phyloP scores from a whole-genome alignment of 2,329 filamentous ascomycete genomes.

The Colletotrichum cordylinicola region DNA sequence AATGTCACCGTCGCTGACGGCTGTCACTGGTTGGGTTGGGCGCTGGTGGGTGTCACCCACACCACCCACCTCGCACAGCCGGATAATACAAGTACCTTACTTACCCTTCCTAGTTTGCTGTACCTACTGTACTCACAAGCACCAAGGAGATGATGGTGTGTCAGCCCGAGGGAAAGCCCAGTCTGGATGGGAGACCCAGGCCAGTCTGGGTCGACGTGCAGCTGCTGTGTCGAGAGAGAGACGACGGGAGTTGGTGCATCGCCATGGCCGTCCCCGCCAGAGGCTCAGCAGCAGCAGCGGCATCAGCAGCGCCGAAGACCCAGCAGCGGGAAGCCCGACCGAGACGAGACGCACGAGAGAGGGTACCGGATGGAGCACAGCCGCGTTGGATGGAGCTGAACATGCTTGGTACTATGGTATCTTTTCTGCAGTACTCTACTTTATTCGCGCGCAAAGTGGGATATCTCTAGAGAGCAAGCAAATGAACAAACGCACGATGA shows the following conservation, averaged over 20 bases:
- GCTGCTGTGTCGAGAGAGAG: neutral
- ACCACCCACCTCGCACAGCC: neutral
- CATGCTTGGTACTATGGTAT: neutral
- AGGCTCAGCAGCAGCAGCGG: neutral
- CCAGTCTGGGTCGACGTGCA: slow-evolving; percentile 5
- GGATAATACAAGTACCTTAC: neutral
- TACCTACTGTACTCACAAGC: neutral
- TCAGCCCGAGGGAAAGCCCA: slow-evolving; percentile 3
- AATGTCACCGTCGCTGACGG: neutral
- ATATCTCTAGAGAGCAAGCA: neutral
- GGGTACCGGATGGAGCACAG: neutral
- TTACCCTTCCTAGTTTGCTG: neutral
- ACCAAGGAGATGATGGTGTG: neutral
- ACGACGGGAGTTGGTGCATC: neutral
- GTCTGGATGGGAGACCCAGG: slow-evolving; percentile 12
- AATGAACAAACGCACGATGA: neutral
- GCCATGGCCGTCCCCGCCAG: neutral
- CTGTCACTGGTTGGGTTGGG: neutral
- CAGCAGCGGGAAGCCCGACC: slow-evolving; percentile 4
- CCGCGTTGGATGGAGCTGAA: neutral
- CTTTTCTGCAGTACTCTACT: neutral
- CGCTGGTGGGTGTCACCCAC: neutral
- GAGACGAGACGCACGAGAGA: slow-evolving; percentile 10
- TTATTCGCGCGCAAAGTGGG: neutral
- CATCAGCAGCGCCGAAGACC: neutral